Base-by-base conservation (phyloP, 2,329 filamentous ascomycete species). In the Chalara sp. region DNA sequence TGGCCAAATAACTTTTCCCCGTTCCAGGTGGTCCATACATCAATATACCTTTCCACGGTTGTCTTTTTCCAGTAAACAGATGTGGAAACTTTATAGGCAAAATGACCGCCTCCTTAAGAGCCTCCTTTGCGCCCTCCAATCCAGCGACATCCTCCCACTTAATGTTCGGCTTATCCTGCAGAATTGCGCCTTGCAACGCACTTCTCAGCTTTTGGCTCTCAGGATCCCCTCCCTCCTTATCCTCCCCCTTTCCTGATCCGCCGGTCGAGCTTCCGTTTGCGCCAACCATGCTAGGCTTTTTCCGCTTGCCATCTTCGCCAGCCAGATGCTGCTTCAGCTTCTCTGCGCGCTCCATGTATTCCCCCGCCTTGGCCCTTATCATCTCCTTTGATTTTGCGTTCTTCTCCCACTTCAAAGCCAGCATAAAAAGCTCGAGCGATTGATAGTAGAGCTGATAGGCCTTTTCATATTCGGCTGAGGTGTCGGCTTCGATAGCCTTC, bases 361-460 rank as follows among this genome's bases (percentile, higher is more conserved):
- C 92, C 62, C 79, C 87, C 21, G 91, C 90, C 76, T 97, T 97
- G 62, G 87, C 83, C 61, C 93, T 86, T 70, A 99, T 96, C 81
- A 96, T 95, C 67, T 95, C 90, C 76, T 97, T 97, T 57, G 89
- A 91, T 63, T 91, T 92, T 57, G 87, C 84, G 73, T 96, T 97
- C 80, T 97, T 99, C 75, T 99, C 93, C 92, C 92, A 99, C 77
- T 99, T 99, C 54, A 99, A 79, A 33, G 93, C 93, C 55, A 97
- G 87, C 87, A 99, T 96, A 77, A 97, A 99, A 52, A 97, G 83
- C 72, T 99, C 92, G 61, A 99, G 87, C 47, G 92, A 86, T 61
- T 89, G 85, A 76, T 96, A 96, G 80, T 99, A 99, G 56, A 87
- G 79, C 67, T 96, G 88, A 70, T 97, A 97, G 51, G 93, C 93